phyloP scores from a whole-genome alignment of 1,284 basidiomycete species.

The Sporisorium reilianum region DNA sequence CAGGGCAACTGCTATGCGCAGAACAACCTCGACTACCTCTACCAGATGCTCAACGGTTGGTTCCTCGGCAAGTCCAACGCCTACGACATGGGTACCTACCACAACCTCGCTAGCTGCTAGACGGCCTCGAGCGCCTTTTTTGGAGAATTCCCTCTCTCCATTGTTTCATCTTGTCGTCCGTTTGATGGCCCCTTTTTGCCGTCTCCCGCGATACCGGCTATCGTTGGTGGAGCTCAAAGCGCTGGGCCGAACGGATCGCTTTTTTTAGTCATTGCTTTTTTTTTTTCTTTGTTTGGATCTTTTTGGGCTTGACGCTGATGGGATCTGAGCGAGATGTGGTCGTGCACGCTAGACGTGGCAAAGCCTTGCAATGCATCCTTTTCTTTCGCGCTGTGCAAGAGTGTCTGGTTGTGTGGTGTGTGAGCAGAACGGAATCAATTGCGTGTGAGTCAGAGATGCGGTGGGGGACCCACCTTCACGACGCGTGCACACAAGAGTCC shows the following conservation, averaged over 20 bases:
- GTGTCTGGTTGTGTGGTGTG: no score
- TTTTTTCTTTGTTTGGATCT: neutral
- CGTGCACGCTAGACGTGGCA: neutral
- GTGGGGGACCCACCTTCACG: no score
- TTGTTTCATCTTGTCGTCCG: neutral
- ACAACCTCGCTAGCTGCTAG: constrained; percentile 44
- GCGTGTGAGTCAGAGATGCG: no score
- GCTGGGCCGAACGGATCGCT: neutral
- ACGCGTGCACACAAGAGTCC: no score
- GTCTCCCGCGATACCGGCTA: neutral
- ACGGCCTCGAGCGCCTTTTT: neutral
- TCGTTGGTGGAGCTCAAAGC: neutral
- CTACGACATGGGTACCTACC: constrained; percentile 41
- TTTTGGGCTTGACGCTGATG: constrained; percentile 1
- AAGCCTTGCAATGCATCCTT: neutral
- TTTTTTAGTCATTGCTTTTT: neutral
- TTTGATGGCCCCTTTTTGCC: neutral
- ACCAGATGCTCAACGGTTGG: constrained; percentile 59
- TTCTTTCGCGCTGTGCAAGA: no score
- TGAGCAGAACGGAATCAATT: no score
- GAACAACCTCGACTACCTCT: constrained; percentile 63
- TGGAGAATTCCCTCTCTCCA: neutral
- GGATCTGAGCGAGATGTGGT: neutral
- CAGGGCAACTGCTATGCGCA: constrained; percentile 53
- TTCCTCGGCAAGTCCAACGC: constrained; percentile 48